Percentiles rank a stretch among this genome's conserved stretches.
These are phyloP conservation scores for Suillus fuscotomentosus DNA, from an alignment of 768 basidiomycete genomes.

Conservation along the genomic window DNA sequence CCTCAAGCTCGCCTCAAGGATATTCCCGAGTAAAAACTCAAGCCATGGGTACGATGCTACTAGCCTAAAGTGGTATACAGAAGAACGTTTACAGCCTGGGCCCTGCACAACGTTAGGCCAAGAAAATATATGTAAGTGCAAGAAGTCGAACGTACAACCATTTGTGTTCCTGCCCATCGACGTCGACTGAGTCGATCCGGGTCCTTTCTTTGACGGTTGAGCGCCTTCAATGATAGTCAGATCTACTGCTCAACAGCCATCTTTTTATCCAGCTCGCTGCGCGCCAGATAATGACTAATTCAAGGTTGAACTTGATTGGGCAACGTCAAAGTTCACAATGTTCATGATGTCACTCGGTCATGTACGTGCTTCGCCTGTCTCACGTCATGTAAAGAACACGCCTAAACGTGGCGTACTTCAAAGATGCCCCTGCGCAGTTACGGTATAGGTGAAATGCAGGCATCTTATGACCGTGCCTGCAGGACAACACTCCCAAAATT, in stretches of 20 bases:
- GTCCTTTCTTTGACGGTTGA: neutral
- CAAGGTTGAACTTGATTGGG: neutral
- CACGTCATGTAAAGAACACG: slow-evolving; percentile 1
- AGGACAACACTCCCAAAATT: slow-evolving; percentile 2
- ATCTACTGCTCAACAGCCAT: neutral
- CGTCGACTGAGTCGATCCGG: too few relatives aligned
- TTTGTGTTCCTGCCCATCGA: too few relatives aligned
- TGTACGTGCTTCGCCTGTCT: neutral
- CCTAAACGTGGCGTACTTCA: neutral
- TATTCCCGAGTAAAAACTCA: too few relatives aligned
- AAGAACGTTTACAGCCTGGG: too few relatives aligned
- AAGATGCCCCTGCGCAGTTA: slow-evolving; percentile 5
- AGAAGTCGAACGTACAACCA: too few relatives aligned
- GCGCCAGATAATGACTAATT: neutral
- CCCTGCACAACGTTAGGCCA: too few relatives aligned
- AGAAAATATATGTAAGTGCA: too few relatives aligned
- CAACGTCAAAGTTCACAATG: neutral
- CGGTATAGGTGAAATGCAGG: slow-evolving; percentile 12
- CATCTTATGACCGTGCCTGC: slow-evolving; percentile 16
- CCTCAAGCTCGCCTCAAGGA: too few relatives aligned
- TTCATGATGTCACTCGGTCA: neutral
- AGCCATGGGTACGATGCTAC: too few relatives aligned
- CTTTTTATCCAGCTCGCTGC: neutral
- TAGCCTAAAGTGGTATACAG: too few relatives aligned
- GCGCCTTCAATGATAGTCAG: neutral